phyloP scores from a whole-genome alignment of 2,329 filamentous ascomycete genomes.

The Fusarium camptoceras region DNA sequence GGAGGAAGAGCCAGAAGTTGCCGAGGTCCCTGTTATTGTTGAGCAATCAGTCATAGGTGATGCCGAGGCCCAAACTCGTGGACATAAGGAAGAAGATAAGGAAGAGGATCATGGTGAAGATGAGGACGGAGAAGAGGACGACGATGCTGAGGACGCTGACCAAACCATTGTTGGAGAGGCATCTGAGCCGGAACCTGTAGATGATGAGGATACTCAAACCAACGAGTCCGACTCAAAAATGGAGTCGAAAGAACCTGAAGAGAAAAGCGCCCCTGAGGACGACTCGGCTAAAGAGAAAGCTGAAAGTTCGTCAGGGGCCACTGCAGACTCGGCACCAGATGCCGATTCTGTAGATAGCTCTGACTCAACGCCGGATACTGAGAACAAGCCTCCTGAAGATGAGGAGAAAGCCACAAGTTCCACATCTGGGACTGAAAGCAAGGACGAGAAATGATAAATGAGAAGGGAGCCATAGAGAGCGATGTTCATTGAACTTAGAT shows the following conservation, averaged over 20 bases:
- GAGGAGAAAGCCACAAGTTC: constrained; percentile 2
- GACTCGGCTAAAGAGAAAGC: constrained; percentile 3
- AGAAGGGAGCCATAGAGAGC: neutral
- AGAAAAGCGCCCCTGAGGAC: constrained; percentile 37
- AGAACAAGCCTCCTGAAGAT: constrained; percentile 21
- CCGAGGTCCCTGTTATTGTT: constrained; percentile 58
- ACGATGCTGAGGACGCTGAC: constrained; percentile 39
- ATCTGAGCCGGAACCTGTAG: constrained; percentile 35
- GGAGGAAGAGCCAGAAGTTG: constrained; percentile 61
- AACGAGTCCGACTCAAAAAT: constrained; percentile 15
- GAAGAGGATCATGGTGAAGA: constrained; percentile 24
- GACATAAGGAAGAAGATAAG: constrained; percentile 18
- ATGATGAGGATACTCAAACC: constrained; percentile 8
- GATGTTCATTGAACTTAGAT: neutral
- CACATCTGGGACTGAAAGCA: constrained; percentile 10
- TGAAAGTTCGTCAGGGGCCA: constrained; percentile 4
- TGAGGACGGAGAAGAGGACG: constrained; percentile 16
- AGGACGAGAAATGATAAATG: constrained; percentile 30
- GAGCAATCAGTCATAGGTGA: constrained; percentile 49
- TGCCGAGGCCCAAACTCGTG: constrained; percentile 11
- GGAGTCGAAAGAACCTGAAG: constrained; percentile 29
- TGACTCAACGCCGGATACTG: constrained; percentile 11
- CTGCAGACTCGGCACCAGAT: constrained; percentile 5
- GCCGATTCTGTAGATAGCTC: neutral
- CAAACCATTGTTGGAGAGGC: constrained; percentile 42